Percentiles rank a stretch among this genome's conserved stretches.
Conservation (phyloP, 331 rosid species). For the Arachis monticola region DNA sequence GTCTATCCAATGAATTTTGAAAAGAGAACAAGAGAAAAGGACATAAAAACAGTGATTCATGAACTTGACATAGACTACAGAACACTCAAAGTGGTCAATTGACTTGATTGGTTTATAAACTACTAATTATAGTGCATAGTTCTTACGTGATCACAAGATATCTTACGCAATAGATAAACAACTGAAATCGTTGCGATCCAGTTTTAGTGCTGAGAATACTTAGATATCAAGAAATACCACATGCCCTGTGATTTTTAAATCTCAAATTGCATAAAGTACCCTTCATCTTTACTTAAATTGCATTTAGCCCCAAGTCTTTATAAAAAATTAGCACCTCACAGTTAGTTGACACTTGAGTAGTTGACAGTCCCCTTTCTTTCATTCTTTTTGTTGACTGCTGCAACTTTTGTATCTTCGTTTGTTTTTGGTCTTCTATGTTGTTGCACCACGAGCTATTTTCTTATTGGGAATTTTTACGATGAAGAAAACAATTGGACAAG, state of each 20-base stretch:
- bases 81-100: slow-evolving; percentile 41
- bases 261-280: too few species aligned
- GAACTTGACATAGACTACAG: slow-evolving; percentile 26
- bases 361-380: too few species aligned
- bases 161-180: slow-evolving; percentile 20
- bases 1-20: slow-evolving; percentile 4
- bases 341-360: too few species aligned
- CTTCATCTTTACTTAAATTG: too few species aligned
- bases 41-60: slow-evolving; percentile 4
- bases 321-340: too few species aligned
- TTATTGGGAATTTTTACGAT: too few species aligned
- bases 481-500: too few species aligned
- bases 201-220: slow-evolving; percentile 37
- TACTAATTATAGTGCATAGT: slow-evolving; percentile 36
- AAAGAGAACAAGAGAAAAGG: not conserved
- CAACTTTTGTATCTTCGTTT: too few species aligned
- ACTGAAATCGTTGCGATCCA: slow-evolving; percentile 38
- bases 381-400: too few species aligned
- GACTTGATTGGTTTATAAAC: slow-evolving; percentile 36
- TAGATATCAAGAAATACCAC: slow-evolving; percentile 39
- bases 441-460: too few species aligned
- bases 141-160: slow-evolving; percentile 21
- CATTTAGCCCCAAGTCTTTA: too few species aligned
- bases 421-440: too few species aligned
- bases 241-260: not conserved